Conservation (phyloP, 169 alveolate genomes). For the Cryptosporidium bovis region DNA sequence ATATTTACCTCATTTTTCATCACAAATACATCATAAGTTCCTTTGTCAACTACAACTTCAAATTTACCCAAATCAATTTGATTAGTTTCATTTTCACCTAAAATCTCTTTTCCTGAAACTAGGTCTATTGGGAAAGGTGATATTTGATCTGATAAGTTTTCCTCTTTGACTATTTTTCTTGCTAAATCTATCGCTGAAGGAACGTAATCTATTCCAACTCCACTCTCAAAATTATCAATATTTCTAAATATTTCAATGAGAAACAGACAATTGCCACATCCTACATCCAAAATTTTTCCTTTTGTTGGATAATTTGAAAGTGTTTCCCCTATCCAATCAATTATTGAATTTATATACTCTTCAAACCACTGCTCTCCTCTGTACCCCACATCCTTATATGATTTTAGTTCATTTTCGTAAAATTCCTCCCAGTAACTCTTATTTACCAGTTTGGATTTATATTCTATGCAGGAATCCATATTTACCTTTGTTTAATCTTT, state of each 20-base stretch:
- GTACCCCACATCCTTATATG: conserved; percentile 53
- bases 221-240: conserved; percentile 65
- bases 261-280: conserved; percentile 81
- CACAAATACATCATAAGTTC: conserved; percentile 80
- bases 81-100: conserved; percentile 9
- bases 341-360: conserved; percentile 41
- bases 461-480: conserved; percentile 1
- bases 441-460: conserved; percentile 12
- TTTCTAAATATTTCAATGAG: conserved; percentile 65
- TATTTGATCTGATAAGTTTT: conserved; percentile 70
- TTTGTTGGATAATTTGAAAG: background rate
- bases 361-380: conserved; percentile 75
- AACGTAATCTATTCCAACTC: conserved; percentile 80
- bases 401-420: conserved; percentile 45
- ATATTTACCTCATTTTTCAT: conserved; percentile 76
- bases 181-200: conserved; percentile 79
- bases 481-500: background rate
- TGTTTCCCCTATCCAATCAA: conserved; percentile 35
- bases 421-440: conserved; percentile 65
- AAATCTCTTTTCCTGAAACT: conserved; percentile 61
- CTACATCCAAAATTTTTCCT: conserved; percentile 76
- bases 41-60: conserved; percentile 79
- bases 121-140: conserved; percentile 59
- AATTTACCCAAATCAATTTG: conserved; percentile 67
- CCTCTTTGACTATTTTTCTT: conserved; percentile 55